Base-by-base conservation (phyloP, 208 protist genomes). In the Crithidia expoeki region DNA sequence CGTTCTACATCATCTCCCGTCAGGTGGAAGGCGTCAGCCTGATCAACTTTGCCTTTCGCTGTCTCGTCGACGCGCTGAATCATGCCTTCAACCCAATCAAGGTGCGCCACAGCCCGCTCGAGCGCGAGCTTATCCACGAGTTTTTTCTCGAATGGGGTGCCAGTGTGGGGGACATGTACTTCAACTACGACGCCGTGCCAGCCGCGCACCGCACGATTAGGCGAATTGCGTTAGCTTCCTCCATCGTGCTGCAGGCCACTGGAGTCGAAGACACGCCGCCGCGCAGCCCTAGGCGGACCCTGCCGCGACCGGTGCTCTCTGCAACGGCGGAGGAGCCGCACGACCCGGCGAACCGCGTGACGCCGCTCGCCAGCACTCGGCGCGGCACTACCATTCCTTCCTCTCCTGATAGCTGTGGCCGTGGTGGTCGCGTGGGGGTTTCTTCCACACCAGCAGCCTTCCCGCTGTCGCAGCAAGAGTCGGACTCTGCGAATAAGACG, bases 41-140 rank as follows among this genome's bases (percentile, higher is more conserved):
- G 11, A 86, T 69, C 25, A 77, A 79, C 53, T 85, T 77, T 32
- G 85, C 86, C 56, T 90, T 91, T 67, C 74, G 78, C 33, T 84
- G 83, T 63, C 40, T 93, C 11, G 84, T 83, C 25, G 83, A 95
- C 59, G 62, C 81, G 25, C 89, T 93, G 64, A 93, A 81, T 30
- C 87, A 89, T 66, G 84, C 85, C 57, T 90, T 91, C 65, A 90
- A 86, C 76, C 81, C 90, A 1, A 80, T 89, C 56, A 91, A 91
- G 63, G 70, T 86, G 30, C 84, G 85, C 34, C 81, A 86, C 65
- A 86, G 80, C 51, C 85, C 89, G 0, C 80, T 84, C 11, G 89
- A 94, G 68, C 79, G 86, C 21, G 85, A 91, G 60, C 75, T 92
- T 0, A 82, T 93, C 42, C 79, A 86, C 58, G 63, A 81, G 30